Percentiles rank a stretch among this genome's conserved stretches.
phyloP scores from a whole-genome alignment of 768 basidiomycete species.

The Termitomyces sp. region DNA sequence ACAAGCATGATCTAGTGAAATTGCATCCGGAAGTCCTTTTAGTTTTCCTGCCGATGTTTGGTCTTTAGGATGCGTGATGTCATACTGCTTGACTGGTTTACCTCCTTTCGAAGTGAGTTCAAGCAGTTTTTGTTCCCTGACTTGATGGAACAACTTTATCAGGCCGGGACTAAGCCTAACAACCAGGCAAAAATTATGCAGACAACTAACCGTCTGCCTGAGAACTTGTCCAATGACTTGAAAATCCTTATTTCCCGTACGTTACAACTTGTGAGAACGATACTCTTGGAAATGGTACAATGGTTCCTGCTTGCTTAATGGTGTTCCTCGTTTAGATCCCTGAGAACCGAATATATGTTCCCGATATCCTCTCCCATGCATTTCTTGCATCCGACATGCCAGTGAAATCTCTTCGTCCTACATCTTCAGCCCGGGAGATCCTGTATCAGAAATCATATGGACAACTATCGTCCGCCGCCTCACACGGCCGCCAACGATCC shows the following conservation, averaged over 20 bases:
- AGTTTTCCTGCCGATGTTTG: slow-evolving; percentile 38
- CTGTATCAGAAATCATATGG: not conserved
- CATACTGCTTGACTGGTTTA: slow-evolving; percentile 30
- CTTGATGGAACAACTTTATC: not conserved
- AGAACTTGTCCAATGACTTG: slow-evolving; percentile 16
- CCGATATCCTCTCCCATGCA: slow-evolving; percentile 10
- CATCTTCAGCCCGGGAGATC: not conserved
- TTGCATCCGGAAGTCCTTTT: slow-evolving; percentile 24
- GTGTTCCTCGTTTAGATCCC: slow-evolving; percentile 6
- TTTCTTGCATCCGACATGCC: slow-evolving; percentile 8
- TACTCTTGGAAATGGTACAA: not conserved
- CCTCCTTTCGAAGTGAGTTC: slow-evolving; percentile 28
- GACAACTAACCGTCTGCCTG: slow-evolving; percentile 20
- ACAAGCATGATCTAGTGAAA: slow-evolving; percentile 30
- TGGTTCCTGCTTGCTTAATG: not conserved
- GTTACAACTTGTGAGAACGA: slow-evolving; percentile 22
- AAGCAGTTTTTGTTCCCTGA: not conserved
- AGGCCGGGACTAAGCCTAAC: slow-evolving; percentile 6
- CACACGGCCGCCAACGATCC: not conserved
- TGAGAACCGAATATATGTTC: slow-evolving; percentile 14
- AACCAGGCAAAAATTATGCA: slow-evolving; percentile 19
- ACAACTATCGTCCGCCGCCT: not conserved
- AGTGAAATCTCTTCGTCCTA: slow-evolving; percentile 5
- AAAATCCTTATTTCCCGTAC: slow-evolving; percentile 23
- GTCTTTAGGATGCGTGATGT: slow-evolving; percentile 40